These are phyloP conservation scores for Aspergillus ostianus DNA, from an alignment of 495 filamentous ascomycete genomes.

Conservation along the genomic window DNA sequence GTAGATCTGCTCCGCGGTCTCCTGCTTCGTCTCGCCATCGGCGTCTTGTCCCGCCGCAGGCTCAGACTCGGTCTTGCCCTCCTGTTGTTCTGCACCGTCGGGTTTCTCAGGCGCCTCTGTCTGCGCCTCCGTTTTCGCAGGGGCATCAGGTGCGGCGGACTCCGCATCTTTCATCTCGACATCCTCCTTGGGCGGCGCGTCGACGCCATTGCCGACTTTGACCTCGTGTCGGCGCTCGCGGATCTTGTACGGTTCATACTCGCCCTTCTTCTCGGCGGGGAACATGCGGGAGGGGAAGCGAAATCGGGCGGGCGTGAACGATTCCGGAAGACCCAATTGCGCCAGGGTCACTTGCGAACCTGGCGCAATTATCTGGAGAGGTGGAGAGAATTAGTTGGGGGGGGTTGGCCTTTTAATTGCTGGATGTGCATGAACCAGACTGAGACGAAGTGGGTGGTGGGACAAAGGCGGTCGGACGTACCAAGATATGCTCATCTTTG, in stretches of 20 bases:
- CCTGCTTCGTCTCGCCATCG: slow-evolving; percentile 20
- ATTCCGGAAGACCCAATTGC: slow-evolving; percentile 88
- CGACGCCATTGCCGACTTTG: slow-evolving; percentile 36
- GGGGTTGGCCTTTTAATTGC: neutral
- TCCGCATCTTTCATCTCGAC: slow-evolving; percentile 49
- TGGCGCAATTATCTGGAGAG: slow-evolving; percentile 77
- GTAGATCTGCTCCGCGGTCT: slow-evolving; percentile 47
- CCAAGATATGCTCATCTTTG: slow-evolving; percentile 74
- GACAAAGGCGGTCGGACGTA: slow-evolving; percentile 32
- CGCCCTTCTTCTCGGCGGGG: slow-evolving; percentile 69
- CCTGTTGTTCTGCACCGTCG: neutral
- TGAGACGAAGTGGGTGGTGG: neutral
- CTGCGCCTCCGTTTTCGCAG: slow-evolving; percentile 23
- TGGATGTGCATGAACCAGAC: neutral
- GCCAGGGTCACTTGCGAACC: slow-evolving; percentile 92
- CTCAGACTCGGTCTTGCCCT: neutral
- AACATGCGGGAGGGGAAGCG: slow-evolving; percentile 94
- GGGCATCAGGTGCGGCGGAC: slow-evolving; percentile 24
- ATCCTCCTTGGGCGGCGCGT: slow-evolving; percentile 42
- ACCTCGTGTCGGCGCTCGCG: slow-evolving; percentile 63
- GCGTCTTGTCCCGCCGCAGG: slow-evolving; percentile 11
- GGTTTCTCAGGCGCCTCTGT: slow-evolving; percentile 18
- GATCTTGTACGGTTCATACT: slow-evolving; percentile 82
- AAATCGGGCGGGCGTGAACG: slow-evolving; percentile 78
- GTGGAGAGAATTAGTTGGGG: slow-evolving; percentile 4